Evolutionary conservation across 768 basidiomycete genomes (phyloP).

Genomic region (Lactarius psammicola): DNA sequence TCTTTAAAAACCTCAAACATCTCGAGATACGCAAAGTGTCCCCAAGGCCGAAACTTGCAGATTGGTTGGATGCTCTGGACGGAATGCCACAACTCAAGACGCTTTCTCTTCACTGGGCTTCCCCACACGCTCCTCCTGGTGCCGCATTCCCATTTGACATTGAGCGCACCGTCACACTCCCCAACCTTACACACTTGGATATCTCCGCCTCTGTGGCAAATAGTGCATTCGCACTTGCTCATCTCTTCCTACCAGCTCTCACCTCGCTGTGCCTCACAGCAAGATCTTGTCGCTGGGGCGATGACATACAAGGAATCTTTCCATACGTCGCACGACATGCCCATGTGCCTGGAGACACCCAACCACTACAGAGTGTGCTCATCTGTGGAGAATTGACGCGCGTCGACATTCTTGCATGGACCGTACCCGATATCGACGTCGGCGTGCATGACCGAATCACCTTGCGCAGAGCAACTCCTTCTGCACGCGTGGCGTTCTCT

Average conservation of each 20-base stretch:
- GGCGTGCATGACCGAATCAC: no score
- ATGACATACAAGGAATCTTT: background rate
- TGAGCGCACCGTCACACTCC: background rate
- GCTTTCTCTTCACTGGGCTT: background rate
- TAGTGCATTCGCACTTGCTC: background rate
- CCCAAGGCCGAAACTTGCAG: background rate
- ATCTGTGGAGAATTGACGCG: background rate
- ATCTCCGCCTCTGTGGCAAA: no score
- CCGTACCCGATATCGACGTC: background rate
- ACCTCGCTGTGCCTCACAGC: background rate
- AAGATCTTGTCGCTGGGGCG: background rate
- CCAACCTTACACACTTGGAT: background rate
- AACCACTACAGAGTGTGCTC: background rate
- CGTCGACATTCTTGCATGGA: background rate
- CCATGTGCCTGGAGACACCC: constrained; percentile 1
- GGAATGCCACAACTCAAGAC: constrained; percentile 1
- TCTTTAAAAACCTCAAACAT: background rate
- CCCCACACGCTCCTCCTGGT: background rate
- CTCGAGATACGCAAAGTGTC: background rate
- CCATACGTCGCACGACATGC: background rate
- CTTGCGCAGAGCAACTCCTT: no score
- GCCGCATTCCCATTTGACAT: background rate
- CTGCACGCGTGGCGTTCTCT: background rate
- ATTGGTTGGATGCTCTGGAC: constrained; percentile 8
- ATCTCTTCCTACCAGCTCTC: constrained; percentile 2